Percentiles rank a stretch among this genome's conserved stretches.
These are phyloP conservation scores for Verbascum thapsus DNA, from an alignment of 257 asterid species.

Conservation along the genomic window DNA sequence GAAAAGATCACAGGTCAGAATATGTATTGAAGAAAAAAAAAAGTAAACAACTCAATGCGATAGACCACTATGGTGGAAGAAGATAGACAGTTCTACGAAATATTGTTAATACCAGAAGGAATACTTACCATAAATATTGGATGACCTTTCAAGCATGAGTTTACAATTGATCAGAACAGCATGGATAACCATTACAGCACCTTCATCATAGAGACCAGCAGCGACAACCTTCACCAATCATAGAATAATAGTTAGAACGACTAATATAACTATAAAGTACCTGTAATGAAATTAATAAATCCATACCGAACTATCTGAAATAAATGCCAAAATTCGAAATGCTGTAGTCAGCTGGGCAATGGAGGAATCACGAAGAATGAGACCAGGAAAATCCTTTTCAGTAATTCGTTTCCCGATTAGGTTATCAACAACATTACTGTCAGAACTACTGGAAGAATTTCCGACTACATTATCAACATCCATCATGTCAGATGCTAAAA, in stretches of 20 bases:
- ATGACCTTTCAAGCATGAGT: constrained; percentile 93
- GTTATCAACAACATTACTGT: constrained; percentile 81
- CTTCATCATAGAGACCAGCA: constrained; percentile 93
- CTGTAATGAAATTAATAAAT: constrained; percentile 3
- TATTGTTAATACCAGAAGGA: constrained; percentile 16
- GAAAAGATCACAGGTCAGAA: no score
- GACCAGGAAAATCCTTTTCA: constrained; percentile 92
- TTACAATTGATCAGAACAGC: constrained; percentile 87
- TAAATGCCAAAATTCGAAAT: constrained; percentile 82
- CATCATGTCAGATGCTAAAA: constrained; percentile 90
- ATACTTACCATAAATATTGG: constrained; percentile 85
- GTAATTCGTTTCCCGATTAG: constrained; percentile 90
- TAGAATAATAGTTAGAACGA: constrained; percentile 35
- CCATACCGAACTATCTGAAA: constrained; percentile 82
- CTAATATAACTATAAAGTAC: constrained; percentile 21
- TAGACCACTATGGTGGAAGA: neutral
- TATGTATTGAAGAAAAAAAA: constrained; percentile 20
- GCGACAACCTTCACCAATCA: constrained; percentile 63
- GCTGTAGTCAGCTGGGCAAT: constrained; percentile 90
- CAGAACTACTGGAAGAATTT: constrained; percentile 71
- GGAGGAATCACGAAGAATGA: constrained; percentile 84
- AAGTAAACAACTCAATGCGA: neutral
- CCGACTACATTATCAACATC: constrained; percentile 90
- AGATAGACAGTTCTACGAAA: neutral
- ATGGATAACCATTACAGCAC: constrained; percentile 94